These are phyloP conservation scores for Russula compacta DNA, from an alignment of 768 basidiomycete genomes.

Conservation along the genomic window DNA sequence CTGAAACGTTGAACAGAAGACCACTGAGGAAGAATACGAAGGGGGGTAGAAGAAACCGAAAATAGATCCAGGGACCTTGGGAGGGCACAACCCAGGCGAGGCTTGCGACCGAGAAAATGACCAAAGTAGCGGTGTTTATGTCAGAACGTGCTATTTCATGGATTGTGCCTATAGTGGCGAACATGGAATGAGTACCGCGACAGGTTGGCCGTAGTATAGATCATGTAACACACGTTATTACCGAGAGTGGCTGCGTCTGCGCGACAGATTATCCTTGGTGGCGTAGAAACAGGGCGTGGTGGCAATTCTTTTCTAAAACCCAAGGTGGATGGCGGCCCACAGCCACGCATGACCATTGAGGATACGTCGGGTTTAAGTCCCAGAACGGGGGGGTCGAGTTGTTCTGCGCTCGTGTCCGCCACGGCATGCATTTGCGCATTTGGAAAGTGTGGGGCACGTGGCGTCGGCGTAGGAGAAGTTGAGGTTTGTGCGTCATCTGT, in stretches of 20 bases:
- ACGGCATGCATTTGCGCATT: not conserved
- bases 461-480: not conserved
- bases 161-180: not conserved
- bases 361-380: constrained; percentile 2
- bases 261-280: constrained; percentile 11
- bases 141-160: not conserved
- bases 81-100: not conserved
- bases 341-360: not conserved
- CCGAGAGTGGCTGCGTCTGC: not conserved
- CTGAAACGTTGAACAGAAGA: not conserved
- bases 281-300: constrained; percentile 15
- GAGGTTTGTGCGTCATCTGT: not conserved
- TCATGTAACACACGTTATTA: not conserved
- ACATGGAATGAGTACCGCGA: not conserved
- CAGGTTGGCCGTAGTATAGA: not conserved
- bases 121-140: not conserved
- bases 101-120: not conserved
- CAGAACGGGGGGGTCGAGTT: not conserved
- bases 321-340: not conserved
- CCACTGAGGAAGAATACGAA: not conserved
- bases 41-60: not conserved
- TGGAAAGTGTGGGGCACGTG: constrained; percentile 8
- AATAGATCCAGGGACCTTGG: not conserved
- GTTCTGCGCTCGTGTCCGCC: not conserved
- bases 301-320: constrained; percentile 3